Base-by-base conservation (phyloP, 305 asterid genomes). In the Nicotiana rustica region DNA sequence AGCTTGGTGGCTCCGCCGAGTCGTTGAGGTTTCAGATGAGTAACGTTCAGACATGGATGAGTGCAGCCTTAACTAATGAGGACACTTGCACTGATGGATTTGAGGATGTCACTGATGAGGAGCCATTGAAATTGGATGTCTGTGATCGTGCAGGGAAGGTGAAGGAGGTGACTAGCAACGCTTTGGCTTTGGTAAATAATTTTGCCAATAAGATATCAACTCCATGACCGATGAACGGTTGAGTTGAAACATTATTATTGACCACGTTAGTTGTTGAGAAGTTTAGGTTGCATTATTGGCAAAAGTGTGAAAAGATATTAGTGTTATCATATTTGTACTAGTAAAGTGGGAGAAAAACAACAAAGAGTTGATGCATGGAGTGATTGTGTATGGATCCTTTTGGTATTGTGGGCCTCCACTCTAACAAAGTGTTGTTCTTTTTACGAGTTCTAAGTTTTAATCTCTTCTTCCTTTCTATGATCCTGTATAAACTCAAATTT, bases 131-230 rank as follows among this genome's bases (percentile, higher is more conserved):
- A 82, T 15, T 57, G 0, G 85, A 86, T 56, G 88, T 86, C 6
- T 82, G 55, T 56, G 70, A 76, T 79, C 86, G 86, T 25, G 87
- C 82, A 10, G 61, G 44, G 52, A 76, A 59, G 49, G 86, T 67
- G 21, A 85, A 80, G 85, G 84, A 84, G 35, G 78, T 88, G 31
- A 89, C 92, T 2, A 88, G 91, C 13, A 89, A 89, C 70, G 91
- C 92, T 12, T 87, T 95, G 64, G 92, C 97, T 6, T 86, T 95
- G 79, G 98, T 94, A n/a, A 95, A 95, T 82, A 84, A 88, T 21
- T 93, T 79, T 62, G 94, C 86, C 8, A 85, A 85, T 49, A 90
- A 89, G 86, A 85, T 87, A 62, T 49, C 75, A 25, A 80, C 9
- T 52, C 33, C 44, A 91, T 89, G 2, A 86, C 83, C 77, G 29